Evolutionary conservation across 164 flowering plant species (phyloP), one percentile per base, ranked within the genome.

Genomic region (Piper longum): DNA sequence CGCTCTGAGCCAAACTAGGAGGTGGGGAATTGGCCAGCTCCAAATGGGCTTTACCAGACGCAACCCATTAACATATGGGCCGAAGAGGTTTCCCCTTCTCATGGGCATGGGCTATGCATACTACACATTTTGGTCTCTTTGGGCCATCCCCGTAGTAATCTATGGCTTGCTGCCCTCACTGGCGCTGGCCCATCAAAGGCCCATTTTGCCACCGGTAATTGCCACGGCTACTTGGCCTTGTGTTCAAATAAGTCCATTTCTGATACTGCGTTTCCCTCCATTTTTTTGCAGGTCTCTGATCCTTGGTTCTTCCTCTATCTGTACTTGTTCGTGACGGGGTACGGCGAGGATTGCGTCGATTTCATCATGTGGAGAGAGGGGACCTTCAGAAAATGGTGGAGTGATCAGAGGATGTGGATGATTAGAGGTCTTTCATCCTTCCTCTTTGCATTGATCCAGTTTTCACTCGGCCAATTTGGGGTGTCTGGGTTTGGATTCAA

Each of bases 331-430:
- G 8, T 80, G 3, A 88, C 85, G 2, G 77, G 91, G 0, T 82
- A 86, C 45, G 77, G 40, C 52, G 83, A 86, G 75, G 95, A 91
- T 63, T 19, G 65, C 4, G 1, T 75, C 0, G 98, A 88, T 1
- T 82, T 72, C 65, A 7, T 72, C 0, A 18, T 75, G 2, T 71
- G 26, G 0, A 57, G 60, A 57, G 76, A 76, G 36, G 78, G 79
- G 6, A 74, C 82, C 2, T 14, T 78, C 39, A 62, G 39, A 56
- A 69, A 71, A 59, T 91, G 98, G 98, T 85, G 89, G 89, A 90
- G 67, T 54, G 83, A 79, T 40, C 92, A 88, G 59, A 78, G 95
- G 64, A 79, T 83, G 74, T 90, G 91, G 92, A 44, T 84, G 72
- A 74, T 83, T 41, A 76, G 76, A 26, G 89, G 95, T 11, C 68